Base-by-base conservation (phyloP, 2,329 filamentous ascomycete species). In the Botrytis deweyae region DNA sequence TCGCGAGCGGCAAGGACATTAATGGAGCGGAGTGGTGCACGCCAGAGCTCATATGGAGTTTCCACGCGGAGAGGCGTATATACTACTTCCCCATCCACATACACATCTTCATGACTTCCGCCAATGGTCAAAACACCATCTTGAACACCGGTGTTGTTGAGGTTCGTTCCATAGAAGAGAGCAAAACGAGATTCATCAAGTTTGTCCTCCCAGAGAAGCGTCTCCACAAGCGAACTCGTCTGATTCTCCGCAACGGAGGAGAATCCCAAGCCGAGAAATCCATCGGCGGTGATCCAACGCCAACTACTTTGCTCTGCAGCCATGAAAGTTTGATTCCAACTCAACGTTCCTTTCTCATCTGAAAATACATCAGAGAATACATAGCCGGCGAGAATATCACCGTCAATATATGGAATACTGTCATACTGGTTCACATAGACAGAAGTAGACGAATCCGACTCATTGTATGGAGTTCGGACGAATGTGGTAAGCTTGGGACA, bases 251-350 rank as follows among this genome's bases (percentile, higher is more conserved):
- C 64, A 25, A 73, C 71, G 1, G 72, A 70, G 14, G 72, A 73
- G 18, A 73, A 73, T 7, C 1, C 72, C 4, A 73, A 36, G 64
- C 72, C 63, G 16, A 73, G 33, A 10, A 68, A 49, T 16, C 71
- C 71, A 20, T 67, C 65, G 55, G 52, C 46, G 20, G 52, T n/a
- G 49, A 62, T 14, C 10, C 40, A 59, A 12, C 29, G 22, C 38
- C 64, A 46, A 7, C 16, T 6, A 9, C 16, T 52, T n/a, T 46
- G 1, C 9, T 61, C 59, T 8, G 6, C 72, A 12, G 66, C 64
- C 5, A 73, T 18, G 36, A 73, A 73, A 40, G 72, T 71, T 29
- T 70, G 66, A 36, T 73, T 64, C 72, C 72, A 73, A 4, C 40
- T 25, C 20, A 73, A 18, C 22, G 40, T 36, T 25, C 8, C n/a